Evolutionary conservation across 2,329 filamentous ascomycete species (phyloP).

Genomic region (Botrytis fragariae): DNA sequence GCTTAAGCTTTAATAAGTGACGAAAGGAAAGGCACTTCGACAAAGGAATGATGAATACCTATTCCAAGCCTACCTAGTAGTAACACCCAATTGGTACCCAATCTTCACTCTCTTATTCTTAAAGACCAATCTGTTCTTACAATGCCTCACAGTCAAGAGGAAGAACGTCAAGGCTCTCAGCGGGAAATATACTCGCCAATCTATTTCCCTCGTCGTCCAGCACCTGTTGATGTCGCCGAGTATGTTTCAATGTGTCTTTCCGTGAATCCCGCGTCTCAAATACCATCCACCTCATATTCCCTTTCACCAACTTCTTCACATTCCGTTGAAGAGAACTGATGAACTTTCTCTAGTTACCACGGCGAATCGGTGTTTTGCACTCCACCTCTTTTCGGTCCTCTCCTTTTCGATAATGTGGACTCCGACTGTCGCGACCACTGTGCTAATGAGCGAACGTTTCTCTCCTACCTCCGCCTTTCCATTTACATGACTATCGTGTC

Average conservation of each 20-base stretch:
- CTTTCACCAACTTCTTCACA: neutral
- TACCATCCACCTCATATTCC: neutral
- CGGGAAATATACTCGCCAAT: slow-evolving; percentile 11
- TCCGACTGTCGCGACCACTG: slow-evolving; percentile 61
- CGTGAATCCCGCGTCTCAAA: neutral
- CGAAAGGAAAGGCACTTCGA: neutral
- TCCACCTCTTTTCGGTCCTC: slow-evolving; percentile 45
- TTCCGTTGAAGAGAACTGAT: neutral
- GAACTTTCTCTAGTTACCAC: slow-evolving; percentile 22
- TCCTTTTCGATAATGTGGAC: slow-evolving; percentile 65
- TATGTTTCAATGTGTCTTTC: neutral
- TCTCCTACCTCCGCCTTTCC: slow-evolving; percentile 85
- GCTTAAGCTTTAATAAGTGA: neutral
- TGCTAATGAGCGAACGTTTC: slow-evolving; percentile 61
- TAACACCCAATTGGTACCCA: neutral
- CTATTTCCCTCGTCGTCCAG: slow-evolving; percentile 4
- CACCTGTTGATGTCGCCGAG: slow-evolving; percentile 6
- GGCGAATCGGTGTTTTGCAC: slow-evolving; percentile 31
- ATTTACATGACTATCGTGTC: slow-evolving; percentile 90
- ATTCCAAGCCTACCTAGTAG: neutral
- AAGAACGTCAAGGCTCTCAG: neutral
- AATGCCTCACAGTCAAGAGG: neutral
- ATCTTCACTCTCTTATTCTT: neutral
- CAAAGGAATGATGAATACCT: neutral
- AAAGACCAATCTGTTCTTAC: neutral